phyloP scores from a whole-genome alignment of 192 early-diverging fungal genomes.

The Fimicolochytrium jonesii region DNA sequence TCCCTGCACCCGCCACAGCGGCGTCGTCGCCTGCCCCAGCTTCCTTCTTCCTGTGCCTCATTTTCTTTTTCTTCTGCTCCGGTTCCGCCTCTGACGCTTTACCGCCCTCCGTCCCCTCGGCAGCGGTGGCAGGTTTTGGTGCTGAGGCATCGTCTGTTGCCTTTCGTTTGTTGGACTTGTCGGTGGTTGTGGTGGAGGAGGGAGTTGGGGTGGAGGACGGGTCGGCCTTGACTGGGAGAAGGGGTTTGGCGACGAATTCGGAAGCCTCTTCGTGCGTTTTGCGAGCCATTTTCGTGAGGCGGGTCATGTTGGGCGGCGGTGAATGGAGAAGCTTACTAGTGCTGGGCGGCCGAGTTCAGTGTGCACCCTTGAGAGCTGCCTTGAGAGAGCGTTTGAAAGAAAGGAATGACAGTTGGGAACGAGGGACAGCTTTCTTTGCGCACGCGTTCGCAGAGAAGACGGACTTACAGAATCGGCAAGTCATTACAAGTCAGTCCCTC shows the following conservation, averaged over 20 bases:
- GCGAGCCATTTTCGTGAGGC: conserved; percentile 52
- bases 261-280: conserved; percentile 49
- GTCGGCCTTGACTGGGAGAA: conserved; percentile 24
- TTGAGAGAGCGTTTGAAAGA: too few relatives aligned
- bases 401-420: too few relatives aligned
- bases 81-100: background rate
- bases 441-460: too few relatives aligned
- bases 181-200: background rate
- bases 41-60: conserved; percentile 23
- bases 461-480: too few relatives aligned
- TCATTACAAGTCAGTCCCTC: too few relatives aligned
- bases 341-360: too few relatives aligned
- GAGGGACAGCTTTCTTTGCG: too few relatives aligned
- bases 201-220: background rate
- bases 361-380: too few relatives aligned
- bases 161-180: background rate
- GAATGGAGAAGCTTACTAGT: too few relatives aligned
- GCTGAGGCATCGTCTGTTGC: background rate
- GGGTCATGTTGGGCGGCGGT: too few relatives aligned
- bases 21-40: background rate
- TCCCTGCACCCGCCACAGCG: conserved; percentile 10
- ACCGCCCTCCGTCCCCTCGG: too few relatives aligned
- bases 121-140: too few relatives aligned
- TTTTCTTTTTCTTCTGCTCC: conserved; percentile 24
- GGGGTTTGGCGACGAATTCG: conserved; percentile 41